These are phyloP conservation scores for Amborella trichopoda DNA, from an alignment of 164 flowering plant species.

Conservation along the genomic window DNA sequence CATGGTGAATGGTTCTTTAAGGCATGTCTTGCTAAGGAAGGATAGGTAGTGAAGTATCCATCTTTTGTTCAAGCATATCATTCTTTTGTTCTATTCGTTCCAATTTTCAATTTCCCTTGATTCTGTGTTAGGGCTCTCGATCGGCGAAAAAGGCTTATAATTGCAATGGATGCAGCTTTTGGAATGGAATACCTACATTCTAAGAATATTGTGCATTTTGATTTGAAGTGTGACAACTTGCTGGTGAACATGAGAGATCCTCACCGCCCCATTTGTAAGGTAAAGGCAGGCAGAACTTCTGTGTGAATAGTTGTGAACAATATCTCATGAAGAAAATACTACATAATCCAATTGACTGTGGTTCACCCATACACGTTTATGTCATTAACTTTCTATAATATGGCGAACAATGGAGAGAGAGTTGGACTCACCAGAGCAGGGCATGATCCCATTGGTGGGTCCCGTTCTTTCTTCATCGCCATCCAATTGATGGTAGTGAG, in stretches of 20 bases:
- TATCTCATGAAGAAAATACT: too few species aligned
- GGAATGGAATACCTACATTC: constrained; percentile 98
- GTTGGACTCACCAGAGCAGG: too few species aligned
- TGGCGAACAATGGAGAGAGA: too few species aligned
- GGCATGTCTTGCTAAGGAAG: constrained; percentile 81
- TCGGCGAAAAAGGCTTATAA: constrained; percentile 72
- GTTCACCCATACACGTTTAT: too few species aligned
- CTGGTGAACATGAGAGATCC: constrained; percentile 91
- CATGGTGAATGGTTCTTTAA: constrained; percentile 97
- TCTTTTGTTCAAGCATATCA: neutral
- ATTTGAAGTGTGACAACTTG: constrained; percentile 89
- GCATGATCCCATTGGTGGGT: too few species aligned
- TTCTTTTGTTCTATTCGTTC: neutral
- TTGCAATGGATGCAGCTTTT: constrained; percentile 98
- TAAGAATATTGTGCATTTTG: constrained; percentile 91
- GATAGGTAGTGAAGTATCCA: constrained; percentile 43
- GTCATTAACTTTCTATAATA: too few species aligned
- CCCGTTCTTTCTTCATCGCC: too few species aligned
- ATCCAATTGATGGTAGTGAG: too few species aligned
- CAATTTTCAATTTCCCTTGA: neutral
- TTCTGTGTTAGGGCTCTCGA: constrained; percentile 45
- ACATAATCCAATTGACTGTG: too few species aligned
- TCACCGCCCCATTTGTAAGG: constrained; percentile 86
- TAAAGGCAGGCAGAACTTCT: too few species aligned
- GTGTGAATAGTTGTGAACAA: too few species aligned